Conservation (phyloP, 2,329 filamentous ascomycete species). For the Gaeumannomyces sp. region DNA sequence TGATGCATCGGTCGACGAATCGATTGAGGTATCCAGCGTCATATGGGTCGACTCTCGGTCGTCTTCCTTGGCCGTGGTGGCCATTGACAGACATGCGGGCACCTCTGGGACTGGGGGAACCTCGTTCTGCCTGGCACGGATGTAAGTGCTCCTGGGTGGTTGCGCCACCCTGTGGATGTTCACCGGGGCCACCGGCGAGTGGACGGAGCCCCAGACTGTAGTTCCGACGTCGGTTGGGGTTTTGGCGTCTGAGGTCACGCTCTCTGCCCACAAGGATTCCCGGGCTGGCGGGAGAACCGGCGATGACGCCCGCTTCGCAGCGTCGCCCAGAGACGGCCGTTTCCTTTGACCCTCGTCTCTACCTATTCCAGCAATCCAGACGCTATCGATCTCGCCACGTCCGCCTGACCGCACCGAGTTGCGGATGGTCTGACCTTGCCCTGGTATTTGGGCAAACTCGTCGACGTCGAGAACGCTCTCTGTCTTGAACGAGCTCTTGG, state of each 20-base stretch:
- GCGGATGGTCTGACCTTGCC: not conserved
- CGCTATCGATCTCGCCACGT: conserved; percentile 19
- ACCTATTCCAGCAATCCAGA: conserved; percentile 32
- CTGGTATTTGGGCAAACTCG: conserved; percentile 15
- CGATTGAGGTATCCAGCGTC: conserved; percentile 34
- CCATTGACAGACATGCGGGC: not conserved
- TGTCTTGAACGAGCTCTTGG: conserved; percentile 30
- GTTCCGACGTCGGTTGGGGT: conserved; percentile 30
- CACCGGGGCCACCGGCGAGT: conserved; percentile 40
- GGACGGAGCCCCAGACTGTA: conserved; percentile 44
- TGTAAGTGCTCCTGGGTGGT: conserved; percentile 1
- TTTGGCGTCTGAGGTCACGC: conserved; percentile 25
- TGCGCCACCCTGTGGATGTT: conserved; percentile 28
- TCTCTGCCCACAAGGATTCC: conserved; percentile 27
- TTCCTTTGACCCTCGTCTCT: conserved; percentile 13
- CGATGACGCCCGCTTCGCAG: conserved; percentile 40
- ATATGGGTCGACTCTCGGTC: conserved; percentile 34
- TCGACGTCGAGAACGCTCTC: conserved; percentile 35
- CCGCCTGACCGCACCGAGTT: not conserved
- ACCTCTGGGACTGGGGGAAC: not conserved
- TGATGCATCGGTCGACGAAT: not conserved
- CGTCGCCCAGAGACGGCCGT: conserved; percentile 18
- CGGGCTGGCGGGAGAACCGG: conserved; percentile 38
- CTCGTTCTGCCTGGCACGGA: not conserved
- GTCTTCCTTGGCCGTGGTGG: conserved; percentile 20